These are phyloP conservation scores for Mycena sp. DNA, from an alignment of 1,284 basidiomycete species.

Conservation along the genomic window DNA sequence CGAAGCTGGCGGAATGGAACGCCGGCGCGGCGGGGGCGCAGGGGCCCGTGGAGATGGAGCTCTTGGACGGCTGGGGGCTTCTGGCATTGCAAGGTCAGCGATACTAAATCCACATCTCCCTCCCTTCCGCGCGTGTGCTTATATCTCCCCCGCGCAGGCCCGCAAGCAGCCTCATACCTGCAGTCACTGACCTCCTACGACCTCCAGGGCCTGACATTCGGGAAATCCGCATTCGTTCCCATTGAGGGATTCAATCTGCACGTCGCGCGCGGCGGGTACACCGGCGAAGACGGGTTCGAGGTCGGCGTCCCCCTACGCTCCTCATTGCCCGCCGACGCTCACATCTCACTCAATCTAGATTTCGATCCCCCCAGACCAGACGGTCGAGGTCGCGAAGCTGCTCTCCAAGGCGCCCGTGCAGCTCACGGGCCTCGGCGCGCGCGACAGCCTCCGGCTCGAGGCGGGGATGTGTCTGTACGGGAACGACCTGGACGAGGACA, in stretches of 20 bases:
- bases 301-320: slow-evolving; percentile 48
- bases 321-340: background rate
- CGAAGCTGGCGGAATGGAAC: slow-evolving; percentile 83
- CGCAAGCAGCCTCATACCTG: slow-evolving; percentile 83
- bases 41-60: slow-evolving; percentile 81
- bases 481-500: slow-evolving; percentile 90
- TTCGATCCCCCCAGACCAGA: slow-evolving; percentile 86
- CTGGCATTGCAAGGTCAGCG: slow-evolving; percentile 86
- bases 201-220: slow-evolving; percentile 80
- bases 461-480: slow-evolving; percentile 99
- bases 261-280: slow-evolving; percentile 97
- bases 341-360: slow-evolving; percentile 61
- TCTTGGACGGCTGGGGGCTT: slow-evolving; percentile 88
- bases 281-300: slow-evolving; percentile 99
- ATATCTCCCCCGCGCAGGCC: slow-evolving; percentile 61
- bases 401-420: slow-evolving; percentile 82
- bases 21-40: slow-evolving; percentile 53
- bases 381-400: slow-evolving; percentile 76
- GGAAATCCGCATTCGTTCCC: slow-evolving; percentile 81
- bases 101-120: background rate
- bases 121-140: background rate
- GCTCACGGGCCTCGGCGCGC: slow-evolving; percentile 91
- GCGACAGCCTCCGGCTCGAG: slow-evolving; percentile 94
- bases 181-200: slow-evolving; percentile 81
- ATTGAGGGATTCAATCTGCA: slow-evolving; percentile 87